phyloP scores from a whole-genome alignment of 805 yeast species.

The Wickerhamomyces rabaulensis region DNA sequence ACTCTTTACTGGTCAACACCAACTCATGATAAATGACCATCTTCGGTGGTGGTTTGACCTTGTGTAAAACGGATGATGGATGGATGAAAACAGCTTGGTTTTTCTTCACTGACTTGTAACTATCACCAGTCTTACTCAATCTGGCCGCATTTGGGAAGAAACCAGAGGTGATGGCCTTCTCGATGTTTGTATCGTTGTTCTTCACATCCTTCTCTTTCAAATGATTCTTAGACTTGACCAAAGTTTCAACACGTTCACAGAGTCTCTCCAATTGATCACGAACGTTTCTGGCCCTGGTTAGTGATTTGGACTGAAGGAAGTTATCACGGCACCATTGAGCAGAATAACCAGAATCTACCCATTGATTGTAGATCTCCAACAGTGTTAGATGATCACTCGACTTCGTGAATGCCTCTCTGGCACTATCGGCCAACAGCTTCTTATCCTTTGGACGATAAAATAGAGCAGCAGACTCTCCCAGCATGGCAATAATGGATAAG shows the following conservation, averaged over 20 bases:
- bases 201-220: slow-evolving; percentile 30
- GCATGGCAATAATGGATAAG: slow-evolving; percentile 73
- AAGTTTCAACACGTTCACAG: slow-evolving; percentile 48
- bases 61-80: slow-evolving; percentile 74
- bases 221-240: slow-evolving; percentile 29
- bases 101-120: slow-evolving; percentile 57
- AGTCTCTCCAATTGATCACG: slow-evolving; percentile 62
- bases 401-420: slow-evolving; percentile 49
- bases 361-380: slow-evolving; percentile 69
- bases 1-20: slow-evolving; percentile 81
- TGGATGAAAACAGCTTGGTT: slow-evolving; percentile 76
- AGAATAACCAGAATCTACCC: slow-evolving; percentile 65
- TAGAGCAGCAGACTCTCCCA: slow-evolving; percentile 70
- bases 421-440: slow-evolving; percentile 59
- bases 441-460: slow-evolving; percentile 69
- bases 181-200: slow-evolving; percentile 62
- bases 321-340: slow-evolving; percentile 82
- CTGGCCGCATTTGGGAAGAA: slow-evolving; percentile 97
- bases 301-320: slow-evolving; percentile 68
- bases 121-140: slow-evolving; percentile 69
- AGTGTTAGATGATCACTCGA: slow-evolving; percentile 73
- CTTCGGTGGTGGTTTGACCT: slow-evolving; percentile 66
- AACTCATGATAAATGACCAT: slow-evolving; percentile 76
- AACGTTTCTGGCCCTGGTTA: slow-evolving; percentile 64
- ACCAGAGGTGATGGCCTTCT: slow-evolving; percentile 83